Percentiles rank a stretch among this genome's conserved stretches.
Evolutionary conservation across 306 rosid genomes (phyloP).

Genomic region (Casuarina glauca): DNA sequence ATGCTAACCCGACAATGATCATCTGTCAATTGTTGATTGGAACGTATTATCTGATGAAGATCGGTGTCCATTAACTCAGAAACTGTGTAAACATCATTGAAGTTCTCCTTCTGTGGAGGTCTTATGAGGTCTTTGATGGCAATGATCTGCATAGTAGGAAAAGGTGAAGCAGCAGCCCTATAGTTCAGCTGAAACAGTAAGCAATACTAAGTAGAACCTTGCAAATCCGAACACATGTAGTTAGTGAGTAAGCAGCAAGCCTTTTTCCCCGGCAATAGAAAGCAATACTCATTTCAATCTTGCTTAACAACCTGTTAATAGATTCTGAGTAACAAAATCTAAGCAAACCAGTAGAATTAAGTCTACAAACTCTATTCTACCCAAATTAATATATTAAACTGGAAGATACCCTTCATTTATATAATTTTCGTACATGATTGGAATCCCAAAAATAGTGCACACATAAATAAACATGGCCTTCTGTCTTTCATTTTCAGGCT

Average conservation of each 20-base stretch:
- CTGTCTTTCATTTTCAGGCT: neutral
- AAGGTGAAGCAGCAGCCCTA: conserved; percentile 22
- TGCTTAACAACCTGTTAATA: neutral
- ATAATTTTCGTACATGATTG: neutral
- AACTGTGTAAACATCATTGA: conserved; percentile 90
- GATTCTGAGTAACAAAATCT: neutral
- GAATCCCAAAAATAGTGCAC: neutral
- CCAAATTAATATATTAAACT: neutral
- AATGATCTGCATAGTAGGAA: conserved; percentile 59
- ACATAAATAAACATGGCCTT: neutral
- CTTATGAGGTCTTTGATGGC: conserved; percentile 79
- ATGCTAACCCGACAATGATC: conserved; percentile 94
- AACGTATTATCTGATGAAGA: conserved; percentile 87
- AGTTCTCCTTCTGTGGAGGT: conserved; percentile 86
- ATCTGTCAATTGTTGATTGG: conserved; percentile 78
- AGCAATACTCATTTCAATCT: neutral
- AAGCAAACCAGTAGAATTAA: neutral
- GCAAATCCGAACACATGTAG: neutral
- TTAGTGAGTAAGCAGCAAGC: conserved; percentile 16
- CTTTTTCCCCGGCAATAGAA: conserved; percentile 14
- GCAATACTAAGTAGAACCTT: neutral
- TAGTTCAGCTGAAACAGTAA: conserved; percentile 13
- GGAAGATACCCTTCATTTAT: neutral
- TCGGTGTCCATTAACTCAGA: conserved; percentile 92
- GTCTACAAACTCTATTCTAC: neutral